Evolutionary conservation across 257 asterid species (phyloP), one percentile per base, ranked within the genome.

Genomic region (Lavandula angustifolia): DNA sequence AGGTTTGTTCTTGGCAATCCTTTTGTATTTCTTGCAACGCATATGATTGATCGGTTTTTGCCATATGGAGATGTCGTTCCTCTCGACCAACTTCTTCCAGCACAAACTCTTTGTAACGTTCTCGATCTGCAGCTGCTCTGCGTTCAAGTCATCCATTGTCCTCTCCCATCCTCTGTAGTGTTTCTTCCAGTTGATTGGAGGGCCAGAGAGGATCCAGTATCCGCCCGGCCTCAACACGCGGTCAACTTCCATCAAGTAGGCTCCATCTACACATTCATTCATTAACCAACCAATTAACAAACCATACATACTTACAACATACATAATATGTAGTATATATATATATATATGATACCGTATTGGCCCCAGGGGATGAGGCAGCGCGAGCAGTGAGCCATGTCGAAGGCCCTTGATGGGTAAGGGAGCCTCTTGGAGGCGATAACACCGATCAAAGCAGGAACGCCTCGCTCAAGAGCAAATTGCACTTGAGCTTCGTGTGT

Each of bases 351-450:
- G 27, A 22, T 75, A 90, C 97, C 92, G 37, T 87, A 47, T 78
- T 85, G 86, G 12, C 86, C 95, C 97, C 97, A 90, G 0, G 97
- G 96, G 66, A 90, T 90, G 63, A 90, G 95, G 82, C 97, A 90
- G 38, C 97, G 96, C 3, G 97, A 90, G 32, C 97, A 90, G 62
- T 90, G 97, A 17, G 95, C 97, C 95, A 90, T 82, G 71, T 89
- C 97, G 69, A 89, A 89, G 54, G 96, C 95, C 62, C 90, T 49
- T 4, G 97, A 90, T 0, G 97, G 97, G 64, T 87, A 90, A 9
- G 97, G 97, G 40, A 90, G 95, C 80, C 97, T 79, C 76, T 87
- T 90, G 42, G 97, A 87, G 41, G 96, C 97, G 52, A 90, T 75
- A 14, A 90, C 90, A 16, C 97, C 96, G 17, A 90, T 87, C 67